These are phyloP conservation scores for Globisporangium rhizosaccharum DNA, from an alignment of 352 stramenopile species.

Conservation along the genomic window DNA sequence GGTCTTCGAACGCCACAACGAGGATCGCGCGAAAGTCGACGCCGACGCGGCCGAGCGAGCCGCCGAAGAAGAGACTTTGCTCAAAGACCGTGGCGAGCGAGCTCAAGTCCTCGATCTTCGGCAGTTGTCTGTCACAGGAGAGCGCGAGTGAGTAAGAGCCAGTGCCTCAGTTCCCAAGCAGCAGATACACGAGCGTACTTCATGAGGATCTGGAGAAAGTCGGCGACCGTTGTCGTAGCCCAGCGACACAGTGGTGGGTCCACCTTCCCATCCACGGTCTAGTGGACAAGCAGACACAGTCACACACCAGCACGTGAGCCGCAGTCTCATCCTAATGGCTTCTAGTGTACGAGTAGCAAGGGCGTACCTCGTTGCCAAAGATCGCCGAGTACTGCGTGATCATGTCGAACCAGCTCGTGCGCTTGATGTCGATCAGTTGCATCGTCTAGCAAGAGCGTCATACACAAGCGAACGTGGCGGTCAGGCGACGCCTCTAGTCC, in stretches of 20 bases:
- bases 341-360: too few relatives aligned
- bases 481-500: too few relatives aligned
- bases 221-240: slow-evolving; percentile 71
- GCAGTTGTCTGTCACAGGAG: slow-evolving; percentile 47
- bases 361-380: slow-evolving; percentile 70
- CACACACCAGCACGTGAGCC: not conserved
- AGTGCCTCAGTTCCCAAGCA: not conserved
- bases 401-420: slow-evolving; percentile 88
- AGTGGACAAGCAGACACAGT: slow-evolving; percentile 1
- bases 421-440: slow-evolving; percentile 85
- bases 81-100: slow-evolving; percentile 76
- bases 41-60: slow-evolving; percentile 71
- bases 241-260: slow-evolving; percentile 75
- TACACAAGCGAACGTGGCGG: not conserved
- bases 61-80: slow-evolving; percentile 83
- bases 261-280: slow-evolving; percentile 74
- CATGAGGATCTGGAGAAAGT: slow-evolving; percentile 79
- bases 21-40: slow-evolving; percentile 80
- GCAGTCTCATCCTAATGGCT: not conserved
- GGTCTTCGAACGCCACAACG: slow-evolving; percentile 78
- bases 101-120: slow-evolving; percentile 81
- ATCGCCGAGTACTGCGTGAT: slow-evolving; percentile 90
- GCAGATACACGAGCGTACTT: slow-evolving; percentile 29
- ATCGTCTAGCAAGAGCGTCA: slow-evolving; percentile 37
- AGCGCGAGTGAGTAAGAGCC: not conserved